Evolutionary conservation across 2,329 filamentous ascomycete species (phyloP).

Genomic region (Trichophyton verrucosum): DNA sequence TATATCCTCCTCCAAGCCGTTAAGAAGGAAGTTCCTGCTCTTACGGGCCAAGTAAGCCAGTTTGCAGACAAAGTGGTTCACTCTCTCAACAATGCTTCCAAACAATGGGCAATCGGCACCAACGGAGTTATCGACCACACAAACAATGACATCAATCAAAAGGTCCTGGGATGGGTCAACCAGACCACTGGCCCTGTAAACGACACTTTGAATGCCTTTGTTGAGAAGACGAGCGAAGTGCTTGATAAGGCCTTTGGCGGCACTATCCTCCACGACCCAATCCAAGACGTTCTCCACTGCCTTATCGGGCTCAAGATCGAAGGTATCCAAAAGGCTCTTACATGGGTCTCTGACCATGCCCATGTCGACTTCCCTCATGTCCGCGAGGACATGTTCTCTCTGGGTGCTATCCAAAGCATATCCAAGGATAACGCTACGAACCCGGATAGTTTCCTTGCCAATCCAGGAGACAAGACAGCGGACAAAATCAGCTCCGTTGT

Average conservation of each 20-base stretch:
- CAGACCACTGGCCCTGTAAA: slow-evolving; percentile 75
- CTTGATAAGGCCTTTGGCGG: slow-evolving; percentile 69
- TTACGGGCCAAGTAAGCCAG: slow-evolving; percentile 60
- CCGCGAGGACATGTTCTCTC: slow-evolving; percentile 67
- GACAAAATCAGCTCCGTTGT: slow-evolving; percentile 75
- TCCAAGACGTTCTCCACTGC: slow-evolving; percentile 70
- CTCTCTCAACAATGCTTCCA: slow-evolving; percentile 60
- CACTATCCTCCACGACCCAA: slow-evolving; percentile 65
- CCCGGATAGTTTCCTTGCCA: slow-evolving; percentile 58
- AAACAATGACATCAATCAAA: slow-evolving; percentile 64
- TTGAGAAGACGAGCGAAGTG: slow-evolving; percentile 60
- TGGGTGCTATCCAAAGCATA: slow-evolving; percentile 53
- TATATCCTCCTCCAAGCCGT: slow-evolving; percentile 62
- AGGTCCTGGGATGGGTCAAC: slow-evolving; percentile 77
- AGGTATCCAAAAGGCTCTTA: slow-evolving; percentile 74
- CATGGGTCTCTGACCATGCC: slow-evolving; percentile 82
- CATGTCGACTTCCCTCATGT: slow-evolving; percentile 70
- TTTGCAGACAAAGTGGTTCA: slow-evolving; percentile 68
- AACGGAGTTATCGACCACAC: slow-evolving; percentile 57
- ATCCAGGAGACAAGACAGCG: slow-evolving; percentile 57
- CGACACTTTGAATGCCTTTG: slow-evolving; percentile 69
- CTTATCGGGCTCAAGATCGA: slow-evolving; percentile 80
- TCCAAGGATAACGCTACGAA: slow-evolving; percentile 42
- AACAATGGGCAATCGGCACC: slow-evolving; percentile 61
- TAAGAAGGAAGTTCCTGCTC: slow-evolving; percentile 60